Base-by-base conservation (phyloP, 352 stramenopile species). In the Pythium dissimile region DNA sequence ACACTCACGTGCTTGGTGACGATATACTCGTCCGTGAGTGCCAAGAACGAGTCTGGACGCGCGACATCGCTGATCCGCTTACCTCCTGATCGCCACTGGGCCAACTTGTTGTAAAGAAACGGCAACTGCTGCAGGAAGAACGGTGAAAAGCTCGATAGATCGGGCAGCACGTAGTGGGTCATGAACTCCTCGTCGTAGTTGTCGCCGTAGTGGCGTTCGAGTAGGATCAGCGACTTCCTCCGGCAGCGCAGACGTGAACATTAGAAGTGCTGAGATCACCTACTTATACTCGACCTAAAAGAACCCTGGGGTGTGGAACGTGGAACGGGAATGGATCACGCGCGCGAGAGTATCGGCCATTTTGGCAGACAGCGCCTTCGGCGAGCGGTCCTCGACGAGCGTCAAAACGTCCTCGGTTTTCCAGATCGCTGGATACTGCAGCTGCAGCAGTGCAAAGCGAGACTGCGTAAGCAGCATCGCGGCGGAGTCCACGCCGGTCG, bases 1-100 rank as follows among this genome's bases (percentile, higher is more conserved):
- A 77, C 16, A 34, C 51, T 62, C 31, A 69, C 58, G 21, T 58
- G 38, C 21, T 54, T 54, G 9, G 45, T 64, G 11, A 53, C 34
- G 37, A 76, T 71, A 20, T 51, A 73, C 41, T 65, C 35, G 9
- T 66, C 64, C 38, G 71, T 58, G n/a, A 39, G 37, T 13, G n/a
- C 28, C 21, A 72, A 47, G 42, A 72, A 69, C 20, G 52, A 54
- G 16, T 50, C 52, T 7, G 51, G 47, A 30, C 72, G n/a, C 20
- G 21, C 23, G 2, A 20, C n/a, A 6, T 10, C 35, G 10, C 31
- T 15, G 5, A 21, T 38, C 13, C 47, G 13, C 15, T 45, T 45
- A 9, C 48, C 48, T 34, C 32, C 24, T 10, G 23, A 2, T 21
- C 48, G 48, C 3, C 45, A 24, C 16, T 30, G 12, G 10, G 23